Evolutionary conservation across 441 rosid genomes (phyloP).

Genomic region (Erodium texanum): DNA sequence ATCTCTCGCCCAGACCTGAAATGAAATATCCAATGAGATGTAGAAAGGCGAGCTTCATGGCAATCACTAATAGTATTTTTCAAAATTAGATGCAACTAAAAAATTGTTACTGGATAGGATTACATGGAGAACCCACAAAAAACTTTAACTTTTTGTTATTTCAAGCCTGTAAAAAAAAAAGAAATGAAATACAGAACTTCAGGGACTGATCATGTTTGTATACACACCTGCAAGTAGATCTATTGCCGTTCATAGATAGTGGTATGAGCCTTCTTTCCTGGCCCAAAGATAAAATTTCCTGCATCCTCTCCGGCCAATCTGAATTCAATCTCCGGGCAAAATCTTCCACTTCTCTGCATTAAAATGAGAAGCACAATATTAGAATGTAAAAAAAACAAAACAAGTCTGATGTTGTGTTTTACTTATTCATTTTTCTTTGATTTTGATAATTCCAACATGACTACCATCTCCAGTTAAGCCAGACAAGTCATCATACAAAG

Average conservation of each 20-base stretch:
- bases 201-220: too few relatives aligned
- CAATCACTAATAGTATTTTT: too few relatives aligned
- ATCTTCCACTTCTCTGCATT: slow-evolving; percentile 54
- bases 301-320: slow-evolving; percentile 63
- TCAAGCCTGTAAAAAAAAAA: too few relatives aligned
- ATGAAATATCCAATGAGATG: too few relatives aligned
- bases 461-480: too few relatives aligned
- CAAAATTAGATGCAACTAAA: not conserved
- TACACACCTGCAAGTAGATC: slow-evolving; percentile 31
- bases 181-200: too few relatives aligned
- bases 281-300: slow-evolving; percentile 47
- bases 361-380: not conserved
- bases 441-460: not conserved
- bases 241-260: slow-evolving; percentile 29
- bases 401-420: not conserved
- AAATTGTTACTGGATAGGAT: too few relatives aligned
- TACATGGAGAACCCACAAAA: too few relatives aligned
- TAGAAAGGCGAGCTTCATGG: too few relatives aligned
- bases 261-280: slow-evolving; percentile 36
- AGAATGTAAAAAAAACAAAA: not conserved
- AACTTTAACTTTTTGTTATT: too few relatives aligned
- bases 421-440: not conserved
- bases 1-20: slow-evolving; percentile 6
- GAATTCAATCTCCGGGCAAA: slow-evolving; percentile 61
- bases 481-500: not conserved